Conservation (phyloP, 345 rosid genomes). For the Salix brachista region DNA sequence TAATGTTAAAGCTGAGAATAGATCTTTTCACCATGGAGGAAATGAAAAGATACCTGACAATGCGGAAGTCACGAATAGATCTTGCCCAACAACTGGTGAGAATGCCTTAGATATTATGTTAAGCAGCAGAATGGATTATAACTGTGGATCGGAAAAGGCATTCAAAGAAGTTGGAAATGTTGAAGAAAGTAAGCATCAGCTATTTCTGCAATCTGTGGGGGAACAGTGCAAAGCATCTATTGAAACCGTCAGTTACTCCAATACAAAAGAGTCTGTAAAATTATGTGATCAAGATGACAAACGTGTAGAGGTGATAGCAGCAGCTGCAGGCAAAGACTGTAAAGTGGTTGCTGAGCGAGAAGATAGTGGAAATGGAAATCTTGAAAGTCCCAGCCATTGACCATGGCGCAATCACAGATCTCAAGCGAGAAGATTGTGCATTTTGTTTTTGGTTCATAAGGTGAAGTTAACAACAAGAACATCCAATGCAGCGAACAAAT, state of each 20-base stretch:
- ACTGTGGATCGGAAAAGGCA: not conserved
- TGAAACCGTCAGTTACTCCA: not conserved
- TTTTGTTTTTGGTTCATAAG: no score
- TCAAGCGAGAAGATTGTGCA: no score
- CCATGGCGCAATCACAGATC: not conserved
- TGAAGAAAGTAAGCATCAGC: not conserved
- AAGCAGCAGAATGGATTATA: not conserved
- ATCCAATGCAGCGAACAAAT: no score
- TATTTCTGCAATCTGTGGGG: not conserved
- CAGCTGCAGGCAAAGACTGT: not conserved
- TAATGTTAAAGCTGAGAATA: not conserved
- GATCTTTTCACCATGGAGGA: not conserved
- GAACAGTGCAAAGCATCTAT: not conserved
- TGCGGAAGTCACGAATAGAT: not conserved
- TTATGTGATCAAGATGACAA: not conserved
- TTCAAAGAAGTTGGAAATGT: not conserved
- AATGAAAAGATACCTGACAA: not conserved
- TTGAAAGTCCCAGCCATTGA: not conserved
- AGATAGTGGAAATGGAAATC: not conserved
- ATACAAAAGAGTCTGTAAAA: not conserved
- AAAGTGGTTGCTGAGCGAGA: not conserved
- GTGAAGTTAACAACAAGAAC: no score
- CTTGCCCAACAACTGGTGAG: not conserved
- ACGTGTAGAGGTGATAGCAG: not conserved
- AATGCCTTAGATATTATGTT: not conserved